Percentiles rank a stretch among this genome's conserved stretches.
Conservation (phyloP, 2,329 filamentous ascomycete species). For the Didymella pinodella region DNA sequence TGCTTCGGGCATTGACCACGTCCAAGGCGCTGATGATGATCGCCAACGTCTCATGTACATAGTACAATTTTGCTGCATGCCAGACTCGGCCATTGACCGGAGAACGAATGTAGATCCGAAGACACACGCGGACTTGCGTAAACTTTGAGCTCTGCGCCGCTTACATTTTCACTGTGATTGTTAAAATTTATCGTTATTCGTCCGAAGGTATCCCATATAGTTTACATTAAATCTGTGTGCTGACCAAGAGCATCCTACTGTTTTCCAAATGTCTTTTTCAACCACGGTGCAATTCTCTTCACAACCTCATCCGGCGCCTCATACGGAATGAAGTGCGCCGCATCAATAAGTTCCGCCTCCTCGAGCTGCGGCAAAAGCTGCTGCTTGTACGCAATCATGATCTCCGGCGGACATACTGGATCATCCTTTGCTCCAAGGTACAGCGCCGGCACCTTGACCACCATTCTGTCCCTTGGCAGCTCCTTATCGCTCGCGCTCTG, state of each 20-base stretch:
- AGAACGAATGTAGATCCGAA: not conserved
- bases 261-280: constrained; percentile 27
- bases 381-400: constrained; percentile 35
- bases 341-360: constrained; percentile 43
- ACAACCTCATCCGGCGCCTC: constrained; percentile 47
- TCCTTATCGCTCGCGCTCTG: constrained; percentile 41
- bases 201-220: not conserved
- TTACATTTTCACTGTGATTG: too few relatives aligned
- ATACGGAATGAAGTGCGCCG: constrained; percentile 49
- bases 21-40: not conserved
- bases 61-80: not conserved
- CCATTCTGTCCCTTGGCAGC: constrained; percentile 28
- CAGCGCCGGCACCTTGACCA: constrained; percentile 50
- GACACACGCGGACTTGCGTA: not conserved
- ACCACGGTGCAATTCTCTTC: constrained; percentile 27
- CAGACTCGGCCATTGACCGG: constrained; percentile 8
- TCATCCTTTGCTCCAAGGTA: constrained; percentile 48
- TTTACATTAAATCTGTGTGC: not conserved
- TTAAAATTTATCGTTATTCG: not conserved
- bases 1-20: not conserved
- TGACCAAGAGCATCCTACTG: not conserved
- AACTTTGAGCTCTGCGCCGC: too few relatives aligned
- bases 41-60: not conserved
- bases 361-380: constrained; percentile 45
- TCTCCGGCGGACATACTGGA: constrained; percentile 45